Evolutionary conservation across 2,329 filamentous ascomycete species (phyloP), one percentile per base, ranked within the genome.

Genomic region (Colletotrichum sp.): DNA sequence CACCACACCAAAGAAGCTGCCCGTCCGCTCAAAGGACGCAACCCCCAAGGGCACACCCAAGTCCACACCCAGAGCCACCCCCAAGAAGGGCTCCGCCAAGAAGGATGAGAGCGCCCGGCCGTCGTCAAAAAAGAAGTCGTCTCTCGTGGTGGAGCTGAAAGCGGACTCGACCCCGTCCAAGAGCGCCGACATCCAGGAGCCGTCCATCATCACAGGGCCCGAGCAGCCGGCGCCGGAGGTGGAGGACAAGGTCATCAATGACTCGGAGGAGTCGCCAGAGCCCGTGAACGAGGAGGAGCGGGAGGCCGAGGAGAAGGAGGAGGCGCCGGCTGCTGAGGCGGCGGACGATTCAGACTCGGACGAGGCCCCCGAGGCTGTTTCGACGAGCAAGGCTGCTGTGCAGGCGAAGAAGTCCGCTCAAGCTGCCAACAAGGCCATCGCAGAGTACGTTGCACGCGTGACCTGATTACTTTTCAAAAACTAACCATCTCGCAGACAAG

Each of bases 291-390:
- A 75, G 2, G 65, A 49, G 44, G 44, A 26, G 28, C 62, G 32
- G 28, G 49, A 66, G 30, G 28, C 26, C 2, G 78, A 83, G 21
- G 80, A 80, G 36, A 81, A 81, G 30, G 71, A 70, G 12, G 63
- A 39, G 28, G 65, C 78, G 24, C 71, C 72, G 12, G 76, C 85
- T 5, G 84, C 85, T 2, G 84, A 86, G 5, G 83, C 85, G 9
- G 85, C 85, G 2, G 86, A 87, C 55, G 85, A 86, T 13, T 88
- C 87, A 66, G 89, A 90, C 63, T 88, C 87, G 57, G 89, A 90
- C 59, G 90, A 92, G 68, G 90, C 90, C 0, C 90, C 90, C 10
- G 91, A 92, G 81, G 90, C 89, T 5, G 87, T 92, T n/a, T 92
- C 90, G 1, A 90, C 89, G 2, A 82, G 84, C 15, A 85, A 86